Conservation (phyloP, 208 protist species). For the Leishmania mexicana region DNA sequence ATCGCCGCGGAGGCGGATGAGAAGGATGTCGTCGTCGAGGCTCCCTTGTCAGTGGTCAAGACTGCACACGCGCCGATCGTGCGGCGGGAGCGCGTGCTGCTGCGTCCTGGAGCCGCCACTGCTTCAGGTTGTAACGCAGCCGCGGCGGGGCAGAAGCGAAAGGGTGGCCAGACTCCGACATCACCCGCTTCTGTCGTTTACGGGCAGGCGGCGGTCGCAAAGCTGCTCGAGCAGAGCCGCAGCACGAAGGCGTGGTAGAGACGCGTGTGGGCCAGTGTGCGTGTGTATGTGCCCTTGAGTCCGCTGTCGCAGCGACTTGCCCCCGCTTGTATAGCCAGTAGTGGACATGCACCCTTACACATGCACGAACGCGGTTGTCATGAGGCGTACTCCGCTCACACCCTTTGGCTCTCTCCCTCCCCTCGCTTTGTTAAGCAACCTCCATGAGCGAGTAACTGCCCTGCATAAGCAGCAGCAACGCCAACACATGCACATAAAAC, state of each 20-base stretch:
- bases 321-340: not conserved
- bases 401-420: not conserved
- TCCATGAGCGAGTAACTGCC: not conserved
- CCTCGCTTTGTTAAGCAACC: not conserved
- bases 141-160: conserved; percentile 5
- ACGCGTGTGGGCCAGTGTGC: not conserved
- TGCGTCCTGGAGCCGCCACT: conserved; percentile 6
- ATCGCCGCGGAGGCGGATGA: conserved; percentile 41
- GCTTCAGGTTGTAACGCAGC: not conserved
- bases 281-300: not conserved
- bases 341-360: not conserved
- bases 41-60: conserved; percentile 38
- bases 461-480: not conserved
- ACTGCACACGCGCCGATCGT: conserved; percentile 47
- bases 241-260: conserved; percentile 42
- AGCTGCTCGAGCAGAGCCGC: conserved; percentile 42
- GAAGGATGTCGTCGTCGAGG: conserved; percentile 61
- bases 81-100: conserved; percentile 58
- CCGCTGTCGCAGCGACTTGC: not conserved
- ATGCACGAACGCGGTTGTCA: not conserved
- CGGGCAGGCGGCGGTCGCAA: conserved; percentile 42
- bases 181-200: conserved; percentile 9
- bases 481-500: not conserved
- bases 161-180: not conserved
- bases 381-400: not conserved